Evolutionary conservation across 1,284 basidiomycete genomes (phyloP), one percentile per base, ranked within the genome.

Genomic region (Leccinum brunneo-olivaceum): DNA sequence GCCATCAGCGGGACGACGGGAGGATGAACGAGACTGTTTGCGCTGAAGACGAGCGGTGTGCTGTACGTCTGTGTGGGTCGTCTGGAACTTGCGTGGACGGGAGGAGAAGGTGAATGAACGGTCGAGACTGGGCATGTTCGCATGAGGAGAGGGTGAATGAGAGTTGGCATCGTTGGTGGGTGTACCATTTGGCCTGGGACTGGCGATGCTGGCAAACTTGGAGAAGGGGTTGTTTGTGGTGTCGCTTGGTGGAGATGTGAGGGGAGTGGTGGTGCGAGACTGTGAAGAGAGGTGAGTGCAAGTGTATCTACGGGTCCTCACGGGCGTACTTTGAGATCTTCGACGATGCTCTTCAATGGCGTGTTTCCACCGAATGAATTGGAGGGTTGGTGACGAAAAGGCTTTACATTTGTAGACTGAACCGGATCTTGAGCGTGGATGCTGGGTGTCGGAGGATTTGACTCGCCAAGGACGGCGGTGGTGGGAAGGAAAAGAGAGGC

Each of bases 401-500:
- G 40, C 2, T 46, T 43, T 1, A n/a, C n/a, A n/a, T 33, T 45
- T 19, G 45, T 8, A 0, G 53, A 6, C 0, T 34, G 37, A 0
- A 35, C 34, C 0, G 47, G 44, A 2, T 50, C 43, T 11, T 45
- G 52, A 3, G 41, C 44, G 15, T 44, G 51, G 32, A 56, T 52
- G 19, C 65, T 67, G 18, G 74, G 73, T 0, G 76, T 77, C 1
- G 72, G 58, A 0, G 73, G 73, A 10, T 59, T 60, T 2, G 76
- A 77, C 44, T 81, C 73, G 57, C 75, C 77, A 30, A 79, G 66
- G 37, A 78, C 72, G 36, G 76, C 74, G 27, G 84, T 85, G 46
- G 74, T 76, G 27, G 85, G 86, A 36, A 89, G 76, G 56, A 88
- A 88, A 44, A 89, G 77, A 16, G 83, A 81, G 11, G 85, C 85